Evolutionary conservation across 495 filamentous ascomycete genomes (phyloP).

Genomic region (Chlorociboria aeruginascens): DNA sequence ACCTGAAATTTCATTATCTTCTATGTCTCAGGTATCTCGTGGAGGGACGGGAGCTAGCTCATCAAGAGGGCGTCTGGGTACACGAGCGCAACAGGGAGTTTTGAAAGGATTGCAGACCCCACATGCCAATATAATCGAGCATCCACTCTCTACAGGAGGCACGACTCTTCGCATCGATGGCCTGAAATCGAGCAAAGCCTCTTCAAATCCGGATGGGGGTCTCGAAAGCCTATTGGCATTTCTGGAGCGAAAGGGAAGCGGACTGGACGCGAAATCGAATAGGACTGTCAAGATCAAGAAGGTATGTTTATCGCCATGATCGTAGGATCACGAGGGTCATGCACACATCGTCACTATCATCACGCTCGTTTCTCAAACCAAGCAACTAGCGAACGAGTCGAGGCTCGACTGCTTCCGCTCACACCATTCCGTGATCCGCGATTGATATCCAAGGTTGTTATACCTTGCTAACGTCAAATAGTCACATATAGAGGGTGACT

Average conservation of each 20-base stretch:
- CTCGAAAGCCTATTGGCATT: constrained; percentile 59
- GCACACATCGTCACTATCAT: constrained; percentile 29
- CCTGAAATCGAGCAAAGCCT: constrained; percentile 65
- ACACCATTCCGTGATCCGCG: constrained; percentile 39
- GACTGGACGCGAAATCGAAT: constrained; percentile 37
- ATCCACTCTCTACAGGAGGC: constrained; percentile 10
- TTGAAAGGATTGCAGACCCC: constrained; percentile 19
- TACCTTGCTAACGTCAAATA: constrained; percentile 61
- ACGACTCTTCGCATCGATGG: constrained; percentile 48
- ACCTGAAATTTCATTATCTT: constrained; percentile 15
- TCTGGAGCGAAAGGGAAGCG: constrained; percentile 66
- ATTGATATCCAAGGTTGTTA: constrained; percentile 28
- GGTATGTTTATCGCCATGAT: constrained; percentile 53
- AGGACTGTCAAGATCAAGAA: constrained; percentile 59
- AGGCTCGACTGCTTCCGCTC: constrained; percentile 36
- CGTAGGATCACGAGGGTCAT: constrained; percentile 31
- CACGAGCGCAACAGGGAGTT: constrained; percentile 16
- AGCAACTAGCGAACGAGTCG: constrained; percentile 39
- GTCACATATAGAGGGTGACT: constrained; percentile 54
- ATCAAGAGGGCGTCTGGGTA: constrained; percentile 11
- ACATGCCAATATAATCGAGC: constrained; percentile 22
- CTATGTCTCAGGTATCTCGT: constrained; percentile 9
- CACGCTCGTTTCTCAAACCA: constrained; percentile 41
- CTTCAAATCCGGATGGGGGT: constrained; percentile 56
- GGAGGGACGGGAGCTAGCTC: constrained; percentile 2